Evolutionary conservation across 768 basidiomycete genomes (phyloP).

Genomic region (Russula ochroleuca): DNA sequence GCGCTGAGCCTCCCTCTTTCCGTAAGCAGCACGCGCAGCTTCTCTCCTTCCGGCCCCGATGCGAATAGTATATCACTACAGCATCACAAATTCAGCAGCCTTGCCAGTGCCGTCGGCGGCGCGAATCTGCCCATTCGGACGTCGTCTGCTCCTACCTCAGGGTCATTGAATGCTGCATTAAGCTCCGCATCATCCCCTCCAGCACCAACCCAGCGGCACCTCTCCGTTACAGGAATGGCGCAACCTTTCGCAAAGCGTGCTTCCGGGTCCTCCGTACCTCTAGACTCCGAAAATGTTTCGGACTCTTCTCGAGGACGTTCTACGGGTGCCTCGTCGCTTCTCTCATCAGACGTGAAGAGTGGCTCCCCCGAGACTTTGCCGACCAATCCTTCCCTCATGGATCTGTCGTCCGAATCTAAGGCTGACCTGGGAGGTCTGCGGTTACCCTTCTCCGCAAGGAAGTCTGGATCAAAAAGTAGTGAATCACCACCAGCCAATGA

Average conservation of each 20-base stretch:
- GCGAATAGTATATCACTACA: background rate
- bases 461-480: slow-evolving; percentile 11
- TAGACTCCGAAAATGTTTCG: slow-evolving; percentile 9
- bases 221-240: background rate
- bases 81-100: background rate
- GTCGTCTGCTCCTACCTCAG: background rate
- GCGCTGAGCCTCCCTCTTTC: slow-evolving; percentile 10
- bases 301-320: slow-evolving; percentile 25
- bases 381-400: slow-evolving; percentile 26
- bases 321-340: slow-evolving; percentile 20
- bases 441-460: background rate
- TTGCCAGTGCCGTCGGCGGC: background rate
- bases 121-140: slow-evolving; percentile 2
- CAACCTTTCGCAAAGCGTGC: slow-evolving; percentile 17
- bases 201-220: background rate
- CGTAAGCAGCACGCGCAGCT: slow-evolving; percentile 5
- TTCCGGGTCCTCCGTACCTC: slow-evolving; percentile 4
- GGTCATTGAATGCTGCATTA: background rate
- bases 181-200: background rate
- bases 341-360: slow-evolving; percentile 18
- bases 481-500: slow-evolving; percentile 17
- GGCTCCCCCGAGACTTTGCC: slow-evolving; percentile 24
- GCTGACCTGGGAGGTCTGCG: slow-evolving; percentile 14
- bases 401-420: slow-evolving; percentile 16
- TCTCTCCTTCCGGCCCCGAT: slow-evolving; percentile 12